Evolutionary conservation across 257 asterid genomes (phyloP).

Genomic region (Rehmannia glutinosa): DNA sequence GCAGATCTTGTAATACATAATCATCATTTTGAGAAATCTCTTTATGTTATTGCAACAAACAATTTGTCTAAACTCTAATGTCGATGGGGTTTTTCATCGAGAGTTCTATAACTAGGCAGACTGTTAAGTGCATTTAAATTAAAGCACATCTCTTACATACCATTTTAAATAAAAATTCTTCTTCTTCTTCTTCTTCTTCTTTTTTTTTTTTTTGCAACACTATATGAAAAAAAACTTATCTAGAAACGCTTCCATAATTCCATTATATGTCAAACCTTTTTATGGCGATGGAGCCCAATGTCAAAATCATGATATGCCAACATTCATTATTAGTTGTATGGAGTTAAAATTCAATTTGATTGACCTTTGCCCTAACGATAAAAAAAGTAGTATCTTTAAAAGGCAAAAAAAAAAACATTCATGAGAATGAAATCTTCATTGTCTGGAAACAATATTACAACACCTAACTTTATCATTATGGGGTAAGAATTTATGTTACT

Average conservation of each 20-base stretch:
- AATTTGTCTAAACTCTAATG: too few relatives aligned
- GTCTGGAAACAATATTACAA: constrained; percentile 22
- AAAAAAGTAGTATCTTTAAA: constrained; percentile 24
- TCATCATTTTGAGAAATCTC: too few relatives aligned
- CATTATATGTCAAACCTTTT: not conserved
- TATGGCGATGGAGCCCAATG: not conserved
- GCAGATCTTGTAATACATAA: too few relatives aligned
- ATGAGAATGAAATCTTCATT: constrained; percentile 34
- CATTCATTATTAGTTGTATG: not conserved
- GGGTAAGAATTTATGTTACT: constrained; percentile 4
- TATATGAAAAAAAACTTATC: too few relatives aligned
- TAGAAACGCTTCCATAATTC: not conserved
- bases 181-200: too few relatives aligned
- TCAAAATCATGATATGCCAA: constrained; percentile 9
- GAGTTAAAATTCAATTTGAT: constrained; percentile 1
- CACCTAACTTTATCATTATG: not conserved
- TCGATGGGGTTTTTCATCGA: too few relatives aligned
- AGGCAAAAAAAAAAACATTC: constrained; percentile 18
- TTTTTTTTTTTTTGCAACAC: too few relatives aligned
- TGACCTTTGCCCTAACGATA: constrained; percentile 4
- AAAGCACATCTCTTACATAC: too few relatives aligned
- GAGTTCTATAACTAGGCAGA: too few relatives aligned
- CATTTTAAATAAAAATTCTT: too few relatives aligned
- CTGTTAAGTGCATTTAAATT: too few relatives aligned
- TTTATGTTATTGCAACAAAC: too few relatives aligned